phyloP scores from a whole-genome alignment of 2,329 filamentous ascomycete species.

The Sporothrix protearum region DNA sequence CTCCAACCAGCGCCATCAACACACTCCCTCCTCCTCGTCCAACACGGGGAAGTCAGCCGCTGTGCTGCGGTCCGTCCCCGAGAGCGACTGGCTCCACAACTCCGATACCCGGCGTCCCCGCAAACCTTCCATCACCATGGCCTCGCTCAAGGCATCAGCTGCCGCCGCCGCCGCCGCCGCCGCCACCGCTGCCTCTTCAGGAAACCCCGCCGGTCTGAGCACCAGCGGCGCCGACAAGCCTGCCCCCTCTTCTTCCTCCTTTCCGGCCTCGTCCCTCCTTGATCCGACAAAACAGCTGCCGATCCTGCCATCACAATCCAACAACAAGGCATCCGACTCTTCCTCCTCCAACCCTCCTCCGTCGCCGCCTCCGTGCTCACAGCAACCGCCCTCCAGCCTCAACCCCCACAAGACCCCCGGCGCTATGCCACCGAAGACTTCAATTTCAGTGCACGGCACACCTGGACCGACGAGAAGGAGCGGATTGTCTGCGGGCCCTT shows the following conservation, averaged over 20 bases:
- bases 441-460: conserved; percentile 47
- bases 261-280: not conserved
- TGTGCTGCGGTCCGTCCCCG: conserved; percentile 51
- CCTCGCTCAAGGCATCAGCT: conserved; percentile 13
- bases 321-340: not conserved
- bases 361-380: conserved; percentile 12
- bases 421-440: conserved; percentile 56
- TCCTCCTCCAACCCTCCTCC: conserved; percentile 16
- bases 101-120: conserved; percentile 32
- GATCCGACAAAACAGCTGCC: conserved; percentile 12
- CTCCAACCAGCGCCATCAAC: conserved; percentile 14
- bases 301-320: not conserved
- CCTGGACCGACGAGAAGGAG: conserved; percentile 73
- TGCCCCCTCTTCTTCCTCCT: not conserved
- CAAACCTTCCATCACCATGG: conserved; percentile 33
- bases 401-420: conserved; percentile 46
- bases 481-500: conserved; percentile 73
- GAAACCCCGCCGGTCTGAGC: not conserved
- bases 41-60: not conserved
- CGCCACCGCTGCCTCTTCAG: too few species aligned
- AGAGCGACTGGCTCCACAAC: conserved; percentile 56
- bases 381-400: conserved; percentile 34
- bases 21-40: conserved; percentile 5
- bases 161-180: not conserved
- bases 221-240: conserved; percentile 2